Conservation (phyloP, 768 basidiomycete genomes). For the Hericium erinaceus region DNA sequence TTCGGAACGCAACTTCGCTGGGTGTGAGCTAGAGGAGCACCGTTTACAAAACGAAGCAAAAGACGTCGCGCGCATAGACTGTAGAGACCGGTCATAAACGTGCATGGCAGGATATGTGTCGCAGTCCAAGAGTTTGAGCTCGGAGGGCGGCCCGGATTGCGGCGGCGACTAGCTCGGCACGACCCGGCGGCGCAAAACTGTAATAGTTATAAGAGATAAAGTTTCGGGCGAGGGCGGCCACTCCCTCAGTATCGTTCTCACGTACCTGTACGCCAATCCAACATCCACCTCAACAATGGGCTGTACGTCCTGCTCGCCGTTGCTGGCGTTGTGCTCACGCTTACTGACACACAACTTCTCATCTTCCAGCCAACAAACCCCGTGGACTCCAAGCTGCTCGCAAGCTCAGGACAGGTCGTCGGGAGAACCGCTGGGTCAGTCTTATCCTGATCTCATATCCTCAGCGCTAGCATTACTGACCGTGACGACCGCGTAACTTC, state of each 20-base stretch:
- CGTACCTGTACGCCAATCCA: conserved; percentile 15
- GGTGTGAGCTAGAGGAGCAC: too few relatives aligned
- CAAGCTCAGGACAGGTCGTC: conserved; percentile 90
- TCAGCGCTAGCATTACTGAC: background rate
- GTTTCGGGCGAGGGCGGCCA: background rate
- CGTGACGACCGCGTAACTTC: background rate
- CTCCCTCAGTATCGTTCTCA: background rate
- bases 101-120: too few relatives aligned
- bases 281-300: conserved; percentile 62
- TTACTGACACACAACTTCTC: conserved; percentile 4
- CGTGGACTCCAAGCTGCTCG: conserved; percentile 98
- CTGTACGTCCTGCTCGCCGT: conserved; percentile 47
- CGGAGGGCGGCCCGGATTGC: too few relatives aligned
- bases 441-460: background rate
- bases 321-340: conserved; percentile 1
- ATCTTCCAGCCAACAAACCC: conserved; percentile 83
- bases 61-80: too few relatives aligned
- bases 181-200: conserved; percentile 24
- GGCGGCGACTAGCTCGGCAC: background rate
- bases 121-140: too few relatives aligned
- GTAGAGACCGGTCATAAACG: too few relatives aligned
- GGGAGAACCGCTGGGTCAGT: conserved; percentile 94
- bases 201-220: conserved; percentile 22
- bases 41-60: too few relatives aligned
- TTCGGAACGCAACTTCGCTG: too few relatives aligned